Percentiles rank a stretch among this genome's conserved stretches.
phyloP scores from a whole-genome alignment of 129 eudicot species.

The Sambucus nigra region DNA sequence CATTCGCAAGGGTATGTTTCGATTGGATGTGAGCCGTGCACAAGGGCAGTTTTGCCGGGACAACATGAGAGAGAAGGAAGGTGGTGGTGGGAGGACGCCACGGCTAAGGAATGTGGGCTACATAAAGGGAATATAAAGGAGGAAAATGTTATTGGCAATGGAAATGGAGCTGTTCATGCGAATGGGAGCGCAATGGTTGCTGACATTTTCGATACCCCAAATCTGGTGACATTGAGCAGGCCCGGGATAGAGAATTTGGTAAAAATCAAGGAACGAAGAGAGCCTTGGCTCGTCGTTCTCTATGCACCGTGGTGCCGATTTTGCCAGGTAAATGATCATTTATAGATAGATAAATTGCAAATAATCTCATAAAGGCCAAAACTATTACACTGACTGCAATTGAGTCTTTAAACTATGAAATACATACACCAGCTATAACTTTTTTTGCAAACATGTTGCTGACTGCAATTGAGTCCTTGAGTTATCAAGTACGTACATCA shows the following conservation, averaged over 20 bases:
- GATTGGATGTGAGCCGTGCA: conserved; percentile 99
- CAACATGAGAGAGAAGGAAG: conserved; percentile 98
- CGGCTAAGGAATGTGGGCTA: conserved; percentile 96
- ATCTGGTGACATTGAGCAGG: conserved; percentile 52
- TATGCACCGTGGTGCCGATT: conserved; percentile 97
- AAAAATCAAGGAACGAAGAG: conserved; percentile 57
- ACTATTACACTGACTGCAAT: too few relatives aligned
- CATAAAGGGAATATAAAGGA: conserved; percentile 92
- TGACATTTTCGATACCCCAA: conserved; percentile 52
- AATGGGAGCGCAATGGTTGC: conserved; percentile 31
- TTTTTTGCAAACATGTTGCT: too few relatives aligned
- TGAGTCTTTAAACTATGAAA: too few relatives aligned
- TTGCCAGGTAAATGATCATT: conserved; percentile 55
- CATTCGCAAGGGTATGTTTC: conserved; percentile 83
- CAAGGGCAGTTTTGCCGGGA: conserved; percentile 86
- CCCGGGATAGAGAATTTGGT: conserved; percentile 78
- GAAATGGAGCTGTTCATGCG: conserved; percentile 29
- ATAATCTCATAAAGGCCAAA: not conserved
- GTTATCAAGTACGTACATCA: too few relatives aligned
- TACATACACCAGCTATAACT: too few relatives aligned
- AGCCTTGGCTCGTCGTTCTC: conserved; percentile 86
- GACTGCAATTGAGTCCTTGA: too few relatives aligned
- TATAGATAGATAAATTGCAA: too few relatives aligned
- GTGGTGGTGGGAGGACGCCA: conserved; percentile 99
- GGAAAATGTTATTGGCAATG: conserved; percentile 31